Evolutionary conservation across 2,329 filamentous ascomycete species (phyloP).

Genomic region (Apiospora saccharicola): DNA sequence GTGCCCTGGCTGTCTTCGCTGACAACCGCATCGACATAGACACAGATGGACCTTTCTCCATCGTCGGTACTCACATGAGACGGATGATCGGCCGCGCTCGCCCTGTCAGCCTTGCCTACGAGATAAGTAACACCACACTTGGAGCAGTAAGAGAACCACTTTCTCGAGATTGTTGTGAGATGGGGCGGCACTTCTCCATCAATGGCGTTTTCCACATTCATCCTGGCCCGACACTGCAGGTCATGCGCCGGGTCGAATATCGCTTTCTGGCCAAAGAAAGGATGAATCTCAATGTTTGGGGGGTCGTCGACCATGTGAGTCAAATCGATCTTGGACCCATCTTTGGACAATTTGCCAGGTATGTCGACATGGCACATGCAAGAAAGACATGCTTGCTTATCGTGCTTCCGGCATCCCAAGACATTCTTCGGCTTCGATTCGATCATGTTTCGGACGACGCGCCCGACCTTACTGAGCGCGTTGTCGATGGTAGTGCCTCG

Average conservation of each 20-base stretch:
- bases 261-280: background rate
- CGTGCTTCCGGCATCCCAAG: background rate
- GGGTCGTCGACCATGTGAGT: background rate
- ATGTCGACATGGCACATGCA: constrained; percentile 1
- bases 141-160: constrained; percentile 10
- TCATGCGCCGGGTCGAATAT: background rate
- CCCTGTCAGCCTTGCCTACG: background rate
- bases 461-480: background rate
- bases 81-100: background rate
- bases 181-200: background rate
- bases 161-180: background rate
- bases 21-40: background rate
- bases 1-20: background rate
- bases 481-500: background rate
- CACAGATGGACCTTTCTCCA: background rate
- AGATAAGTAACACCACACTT: background rate
- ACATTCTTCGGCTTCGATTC: too few relatives aligned
- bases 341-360: background rate
- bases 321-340: background rate
- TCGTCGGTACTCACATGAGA: background rate
- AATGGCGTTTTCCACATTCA: background rate
- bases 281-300: background rate
- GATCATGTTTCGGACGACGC: background rate
- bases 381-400: background rate
- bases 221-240: background rate